phyloP scores from a whole-genome alignment of 192 early-diverging fungal genomes.

The Funneliformis mosseae region DNA sequence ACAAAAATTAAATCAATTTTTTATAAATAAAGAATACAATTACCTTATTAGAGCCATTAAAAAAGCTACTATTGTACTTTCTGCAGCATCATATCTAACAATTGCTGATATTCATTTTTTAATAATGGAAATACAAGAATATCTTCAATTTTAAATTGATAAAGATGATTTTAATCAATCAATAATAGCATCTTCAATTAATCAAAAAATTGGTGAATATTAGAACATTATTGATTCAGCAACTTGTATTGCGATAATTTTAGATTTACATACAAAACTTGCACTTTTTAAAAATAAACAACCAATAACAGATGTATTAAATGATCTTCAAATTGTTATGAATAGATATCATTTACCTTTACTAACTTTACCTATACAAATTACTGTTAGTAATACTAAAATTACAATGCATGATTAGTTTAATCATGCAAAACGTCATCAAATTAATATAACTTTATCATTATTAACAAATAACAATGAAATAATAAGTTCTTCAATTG shows the following conservation, averaged over 20 bases:
- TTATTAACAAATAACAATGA: too few species aligned
- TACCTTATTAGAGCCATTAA: conserved; percentile 6
- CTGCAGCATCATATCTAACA: conserved; percentile 3
- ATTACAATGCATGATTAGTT: too few species aligned
- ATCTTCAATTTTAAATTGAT: not conserved
- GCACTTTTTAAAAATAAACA: not conserved
- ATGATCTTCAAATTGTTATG: not conserved
- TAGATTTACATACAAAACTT: not conserved
- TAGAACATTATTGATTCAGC: not conserved
- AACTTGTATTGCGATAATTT: conserved; percentile 1
- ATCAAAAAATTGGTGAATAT: conserved; percentile 1
- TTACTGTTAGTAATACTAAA: too few species aligned
- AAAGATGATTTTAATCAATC: not conserved
- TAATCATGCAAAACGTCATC: too few species aligned
- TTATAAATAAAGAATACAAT: not conserved
- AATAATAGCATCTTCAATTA: not conserved
- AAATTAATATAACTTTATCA: too few species aligned
- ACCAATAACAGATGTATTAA: not conserved
- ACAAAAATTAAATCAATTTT: not conserved
- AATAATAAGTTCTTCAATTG: too few species aligned
- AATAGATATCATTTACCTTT: too few species aligned
- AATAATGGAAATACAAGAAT: not conserved
- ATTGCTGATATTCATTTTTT: not conserved
- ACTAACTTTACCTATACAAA: too few species aligned
- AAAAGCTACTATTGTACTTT: not conserved